Evolutionary conservation across 495 filamentous ascomycete genomes (phyloP).

Genomic region (Pseudomonodictys pantanalensis): DNA sequence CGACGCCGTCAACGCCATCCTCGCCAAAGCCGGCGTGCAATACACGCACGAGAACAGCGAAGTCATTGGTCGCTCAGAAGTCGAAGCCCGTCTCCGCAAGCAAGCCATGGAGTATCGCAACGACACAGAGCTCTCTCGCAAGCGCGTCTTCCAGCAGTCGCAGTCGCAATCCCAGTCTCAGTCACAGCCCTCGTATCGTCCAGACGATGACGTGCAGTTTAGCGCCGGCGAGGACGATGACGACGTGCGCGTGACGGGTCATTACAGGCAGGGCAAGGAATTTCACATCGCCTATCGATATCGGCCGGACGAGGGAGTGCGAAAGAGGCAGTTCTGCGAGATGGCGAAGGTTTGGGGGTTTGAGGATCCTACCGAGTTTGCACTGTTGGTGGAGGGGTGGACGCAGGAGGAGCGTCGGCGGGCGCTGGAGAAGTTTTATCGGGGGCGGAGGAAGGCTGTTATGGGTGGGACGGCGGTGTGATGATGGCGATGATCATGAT

Average conservation of each 20-base stretch:
- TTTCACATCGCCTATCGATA: slow-evolving; percentile 59
- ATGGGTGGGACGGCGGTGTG: no score
- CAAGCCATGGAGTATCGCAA: slow-evolving; percentile 66
- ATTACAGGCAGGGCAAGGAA: slow-evolving; percentile 8
- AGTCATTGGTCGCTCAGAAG: slow-evolving; percentile 82
- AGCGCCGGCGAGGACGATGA: slow-evolving; percentile 3
- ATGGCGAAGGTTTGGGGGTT: slow-evolving; percentile 84
- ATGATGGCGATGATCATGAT: no score
- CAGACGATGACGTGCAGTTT: neutral
- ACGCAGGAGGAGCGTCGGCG: slow-evolving; percentile 79
- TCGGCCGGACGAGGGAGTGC: slow-evolving; percentile 71
- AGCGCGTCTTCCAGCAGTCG: slow-evolving; percentile 25
- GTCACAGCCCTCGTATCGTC: neutral
- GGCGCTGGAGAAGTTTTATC: slow-evolving; percentile 81
- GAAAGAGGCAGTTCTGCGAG: slow-evolving; percentile 80
- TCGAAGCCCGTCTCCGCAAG: slow-evolving; percentile 76
- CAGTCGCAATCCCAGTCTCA: slow-evolving; percentile 27
- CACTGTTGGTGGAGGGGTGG: slow-evolving; percentile 89
- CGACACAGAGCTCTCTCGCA: slow-evolving; percentile 42
- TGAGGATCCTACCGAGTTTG: slow-evolving; percentile 76
- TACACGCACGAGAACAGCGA: slow-evolving; percentile 97
- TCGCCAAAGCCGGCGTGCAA: slow-evolving; percentile 82
- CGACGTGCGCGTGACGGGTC: neutral
- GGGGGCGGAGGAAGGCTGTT: slow-evolving; percentile 45
- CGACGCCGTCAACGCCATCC: slow-evolving; percentile 85